Evolutionary conservation across 345 rosid species (phyloP).

Genomic region (Syzygium oleosum): DNA sequence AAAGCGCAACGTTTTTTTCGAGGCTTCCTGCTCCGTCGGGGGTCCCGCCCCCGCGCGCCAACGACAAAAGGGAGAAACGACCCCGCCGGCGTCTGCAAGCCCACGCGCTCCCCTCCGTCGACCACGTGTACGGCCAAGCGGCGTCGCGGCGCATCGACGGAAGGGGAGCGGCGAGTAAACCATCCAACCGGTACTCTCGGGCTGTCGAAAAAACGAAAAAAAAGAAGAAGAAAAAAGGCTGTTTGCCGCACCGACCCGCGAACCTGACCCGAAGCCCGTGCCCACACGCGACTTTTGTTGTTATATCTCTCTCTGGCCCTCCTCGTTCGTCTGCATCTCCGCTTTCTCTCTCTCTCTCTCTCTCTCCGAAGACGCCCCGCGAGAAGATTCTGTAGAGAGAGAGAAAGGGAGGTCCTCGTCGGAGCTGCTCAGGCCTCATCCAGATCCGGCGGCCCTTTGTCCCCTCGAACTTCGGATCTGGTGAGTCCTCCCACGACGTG

Average conservation of each 20-base stretch:
- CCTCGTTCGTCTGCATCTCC: neutral
- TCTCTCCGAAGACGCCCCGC: neutral
- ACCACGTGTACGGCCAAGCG: neutral
- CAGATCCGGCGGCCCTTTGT: slow-evolving; percentile 13
- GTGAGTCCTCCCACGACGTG: neutral
- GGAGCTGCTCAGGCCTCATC: slow-evolving; percentile 10
- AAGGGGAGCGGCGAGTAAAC: neutral
- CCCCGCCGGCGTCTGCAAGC: neutral
- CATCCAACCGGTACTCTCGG: neutral
- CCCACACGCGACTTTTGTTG: neutral
- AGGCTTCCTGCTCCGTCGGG: neutral
- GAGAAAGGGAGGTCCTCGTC: neutral
- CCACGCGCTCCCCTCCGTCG: neutral
- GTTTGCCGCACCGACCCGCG: neutral
- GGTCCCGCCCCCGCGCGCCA: neutral
- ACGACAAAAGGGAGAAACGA: neutral
- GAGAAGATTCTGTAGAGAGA: neutral
- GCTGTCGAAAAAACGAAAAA: neutral
- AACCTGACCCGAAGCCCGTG: neutral
- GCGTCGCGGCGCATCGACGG: neutral
- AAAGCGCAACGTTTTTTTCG: neutral
- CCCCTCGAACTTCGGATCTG: slow-evolving; percentile 16
- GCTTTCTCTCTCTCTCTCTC: neutral
- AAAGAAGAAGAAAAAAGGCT: neutral
- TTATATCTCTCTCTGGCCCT: neutral